Evolutionary conservation across 148 eudicot genomes (phyloP).

Genomic region (Nepenthes gracilis): DNA sequence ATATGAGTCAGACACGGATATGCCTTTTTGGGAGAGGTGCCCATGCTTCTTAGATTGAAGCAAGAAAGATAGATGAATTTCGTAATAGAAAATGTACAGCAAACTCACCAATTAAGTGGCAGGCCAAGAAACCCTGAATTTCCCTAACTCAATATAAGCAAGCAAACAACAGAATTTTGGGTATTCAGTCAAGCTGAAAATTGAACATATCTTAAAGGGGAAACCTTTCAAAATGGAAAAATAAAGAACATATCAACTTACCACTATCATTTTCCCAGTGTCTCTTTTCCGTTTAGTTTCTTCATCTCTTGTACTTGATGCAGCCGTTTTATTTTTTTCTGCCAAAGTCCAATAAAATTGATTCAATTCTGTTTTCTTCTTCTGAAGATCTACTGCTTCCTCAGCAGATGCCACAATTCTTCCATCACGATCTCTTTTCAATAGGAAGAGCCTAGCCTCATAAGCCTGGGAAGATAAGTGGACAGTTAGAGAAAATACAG

Average conservation of each 20-base stretch:
- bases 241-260: conserved; percentile 12
- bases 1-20: too few relatives aligned
- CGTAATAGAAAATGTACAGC: too few relatives aligned
- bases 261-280: conserved; percentile 54
- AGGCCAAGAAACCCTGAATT: too few relatives aligned
- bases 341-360: conserved; percentile 50
- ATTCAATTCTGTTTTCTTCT: conserved; percentile 47
- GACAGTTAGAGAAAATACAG: not conserved
- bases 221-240: not conserved
- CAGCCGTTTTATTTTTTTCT: conserved; percentile 25
- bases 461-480: conserved; percentile 39
- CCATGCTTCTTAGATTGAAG: too few relatives aligned
- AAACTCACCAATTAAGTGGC: too few relatives aligned
- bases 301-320: conserved; percentile 18
- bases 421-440: conserved; percentile 49
- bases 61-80: too few relatives aligned
- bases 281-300: conserved; percentile 64
- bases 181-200: too few relatives aligned
- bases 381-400: conserved; percentile 67
- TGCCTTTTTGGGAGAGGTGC: too few relatives aligned
- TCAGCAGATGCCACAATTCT: conserved; percentile 57
- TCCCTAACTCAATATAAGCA: too few relatives aligned
- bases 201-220: not conserved
- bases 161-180: too few relatives aligned
- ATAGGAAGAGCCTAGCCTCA: conserved; percentile 91